These are phyloP conservation scores for Geoglossum glabrum DNA, from an alignment of 495 filamentous ascomycete species.

Conservation along the genomic window DNA sequence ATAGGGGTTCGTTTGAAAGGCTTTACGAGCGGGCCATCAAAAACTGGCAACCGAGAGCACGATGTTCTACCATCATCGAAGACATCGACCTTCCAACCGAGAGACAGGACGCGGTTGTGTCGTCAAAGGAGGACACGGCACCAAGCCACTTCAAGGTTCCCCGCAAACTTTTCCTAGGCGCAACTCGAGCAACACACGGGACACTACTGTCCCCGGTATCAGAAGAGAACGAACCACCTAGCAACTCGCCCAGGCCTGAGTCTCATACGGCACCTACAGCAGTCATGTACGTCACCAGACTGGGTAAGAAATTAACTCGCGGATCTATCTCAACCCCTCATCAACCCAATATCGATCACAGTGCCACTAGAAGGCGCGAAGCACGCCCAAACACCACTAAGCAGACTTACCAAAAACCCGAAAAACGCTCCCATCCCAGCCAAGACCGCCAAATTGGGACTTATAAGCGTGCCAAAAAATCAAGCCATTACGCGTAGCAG, in stretches of 20 bases:
- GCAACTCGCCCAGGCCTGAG: not conserved
- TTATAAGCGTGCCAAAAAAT: too few relatives aligned
- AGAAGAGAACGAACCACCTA: not conserved
- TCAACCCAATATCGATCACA: too few relatives aligned
- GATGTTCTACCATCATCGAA: constrained; percentile 4
- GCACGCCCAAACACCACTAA: too few relatives aligned
- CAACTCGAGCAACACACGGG: not conserved
- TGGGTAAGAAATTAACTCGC: too few relatives aligned
- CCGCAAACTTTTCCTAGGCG: not conserved
- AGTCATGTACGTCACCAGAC: not conserved
- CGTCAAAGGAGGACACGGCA: not conserved
- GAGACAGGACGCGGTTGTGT: not conserved
- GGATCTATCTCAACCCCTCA: too few relatives aligned
- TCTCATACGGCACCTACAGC: not conserved
- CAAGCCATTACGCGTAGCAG: too few relatives aligned
- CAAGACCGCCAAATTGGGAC: too few relatives aligned
- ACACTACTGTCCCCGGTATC: not conserved
- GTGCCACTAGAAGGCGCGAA: too few relatives aligned
- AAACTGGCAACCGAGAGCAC: constrained; percentile 25
- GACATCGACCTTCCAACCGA: not conserved
- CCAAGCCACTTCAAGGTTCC: not conserved
- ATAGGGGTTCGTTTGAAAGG: constrained; percentile 23
- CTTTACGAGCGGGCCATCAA: constrained; percentile 26
- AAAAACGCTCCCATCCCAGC: too few relatives aligned
- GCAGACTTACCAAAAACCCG: too few relatives aligned